Evolutionary conservation across 1,284 basidiomycete species (phyloP).

Genomic region (Ustilago tritici): DNA sequence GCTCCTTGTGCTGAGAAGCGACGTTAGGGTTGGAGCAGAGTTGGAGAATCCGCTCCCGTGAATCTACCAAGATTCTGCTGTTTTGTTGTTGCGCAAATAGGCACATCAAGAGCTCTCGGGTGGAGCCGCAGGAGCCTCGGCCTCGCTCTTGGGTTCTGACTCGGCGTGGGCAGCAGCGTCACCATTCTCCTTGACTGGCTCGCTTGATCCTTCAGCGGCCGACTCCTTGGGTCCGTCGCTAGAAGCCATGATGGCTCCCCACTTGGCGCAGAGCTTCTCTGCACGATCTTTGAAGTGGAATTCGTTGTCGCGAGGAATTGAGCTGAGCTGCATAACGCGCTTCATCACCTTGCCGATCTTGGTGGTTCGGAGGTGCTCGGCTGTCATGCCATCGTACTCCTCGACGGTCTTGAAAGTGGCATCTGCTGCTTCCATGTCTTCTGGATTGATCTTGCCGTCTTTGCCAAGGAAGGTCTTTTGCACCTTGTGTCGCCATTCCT

Average conservation of each 20-base stretch:
- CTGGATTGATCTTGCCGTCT: slow-evolving; percentile 66
- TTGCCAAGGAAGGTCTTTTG: slow-evolving; percentile 85
- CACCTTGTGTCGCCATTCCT: slow-evolving; percentile 84
- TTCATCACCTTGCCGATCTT: slow-evolving; percentile 99
- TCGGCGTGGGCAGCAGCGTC: slow-evolving; percentile 16
- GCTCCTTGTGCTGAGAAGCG: background rate
- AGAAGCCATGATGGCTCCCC: slow-evolving; percentile 52
- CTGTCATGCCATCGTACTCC: slow-evolving; percentile 81
- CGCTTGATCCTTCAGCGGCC: slow-evolving; percentile 16
- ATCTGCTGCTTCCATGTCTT: slow-evolving; percentile 74
- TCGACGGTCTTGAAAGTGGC: slow-evolving; percentile 85
- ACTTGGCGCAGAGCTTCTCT: slow-evolving; percentile 71
- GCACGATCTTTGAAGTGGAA: slow-evolving; percentile 85
- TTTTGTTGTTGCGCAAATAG: background rate
- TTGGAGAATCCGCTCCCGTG: background rate
- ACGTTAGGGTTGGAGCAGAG: background rate
- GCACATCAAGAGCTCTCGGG: slow-evolving; percentile 14
- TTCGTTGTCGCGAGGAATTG: slow-evolving; percentile 84
- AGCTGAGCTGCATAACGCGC: slow-evolving; percentile 81
- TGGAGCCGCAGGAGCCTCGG: slow-evolving; percentile 16
- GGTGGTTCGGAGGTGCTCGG: slow-evolving; percentile 84
- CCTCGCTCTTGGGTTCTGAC: slow-evolving; percentile 24
- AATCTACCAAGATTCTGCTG: background rate
- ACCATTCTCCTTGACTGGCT: slow-evolving; percentile 29
- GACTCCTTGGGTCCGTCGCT: slow-evolving; percentile 18